Evolutionary conservation across 306 rosid species (phyloP).

Genomic region (Acacia crassicarpa): DNA sequence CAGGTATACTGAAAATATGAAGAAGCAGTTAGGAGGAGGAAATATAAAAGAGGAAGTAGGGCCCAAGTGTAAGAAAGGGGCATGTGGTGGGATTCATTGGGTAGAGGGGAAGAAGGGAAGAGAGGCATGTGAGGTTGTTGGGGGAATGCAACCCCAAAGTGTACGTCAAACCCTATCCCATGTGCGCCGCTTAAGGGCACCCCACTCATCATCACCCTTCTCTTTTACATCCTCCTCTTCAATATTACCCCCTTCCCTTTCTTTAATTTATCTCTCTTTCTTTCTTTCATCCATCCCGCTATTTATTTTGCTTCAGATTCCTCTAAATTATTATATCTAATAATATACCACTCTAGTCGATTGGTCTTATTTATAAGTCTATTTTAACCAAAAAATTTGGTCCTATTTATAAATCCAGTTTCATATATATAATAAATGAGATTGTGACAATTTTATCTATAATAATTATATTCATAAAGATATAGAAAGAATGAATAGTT

Average conservation of each 20-base stretch:
- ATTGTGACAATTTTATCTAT: too few relatives aligned
- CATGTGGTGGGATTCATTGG: slow-evolving; percentile 68
- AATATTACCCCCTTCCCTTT: background rate
- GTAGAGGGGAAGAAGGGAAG: slow-evolving; percentile 33
- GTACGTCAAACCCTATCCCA: slow-evolving; percentile 76
- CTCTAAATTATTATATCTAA: background rate
- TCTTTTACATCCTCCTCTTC: background rate
- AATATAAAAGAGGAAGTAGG: slow-evolving; percentile 38
- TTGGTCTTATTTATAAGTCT: too few relatives aligned
- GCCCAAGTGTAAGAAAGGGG: slow-evolving; percentile 40
- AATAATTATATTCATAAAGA: too few relatives aligned
- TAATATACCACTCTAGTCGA: background rate
- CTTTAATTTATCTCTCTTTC: background rate
- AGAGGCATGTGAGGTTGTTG: slow-evolving; percentile 76
- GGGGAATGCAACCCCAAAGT: slow-evolving; percentile 44
- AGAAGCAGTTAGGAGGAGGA: background rate
- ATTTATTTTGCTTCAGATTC: background rate
- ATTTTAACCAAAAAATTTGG: too few relatives aligned
- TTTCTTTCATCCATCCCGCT: background rate
- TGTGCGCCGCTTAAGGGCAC: slow-evolving; percentile 88
- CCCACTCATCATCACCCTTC: slow-evolving; percentile 46
- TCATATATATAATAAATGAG: too few relatives aligned
- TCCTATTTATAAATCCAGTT: too few relatives aligned
- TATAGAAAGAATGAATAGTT: too few relatives aligned
- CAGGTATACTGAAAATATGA: background rate